Base-by-base conservation (phyloP, 169 alveolate species). In the Eimeria praecox region DNA sequence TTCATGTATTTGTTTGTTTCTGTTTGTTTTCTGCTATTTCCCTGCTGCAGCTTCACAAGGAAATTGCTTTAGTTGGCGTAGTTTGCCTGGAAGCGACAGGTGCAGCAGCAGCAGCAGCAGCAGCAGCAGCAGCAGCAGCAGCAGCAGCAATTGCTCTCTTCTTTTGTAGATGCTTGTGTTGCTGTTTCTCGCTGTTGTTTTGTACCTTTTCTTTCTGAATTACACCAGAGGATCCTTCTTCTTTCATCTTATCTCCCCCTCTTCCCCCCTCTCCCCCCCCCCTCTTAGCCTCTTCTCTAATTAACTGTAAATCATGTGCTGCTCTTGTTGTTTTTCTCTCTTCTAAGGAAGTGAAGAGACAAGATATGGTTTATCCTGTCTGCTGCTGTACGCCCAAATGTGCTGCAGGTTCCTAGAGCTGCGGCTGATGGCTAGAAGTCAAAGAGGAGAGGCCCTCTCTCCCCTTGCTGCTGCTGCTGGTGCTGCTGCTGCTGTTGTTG, bases 401-500 rank as follows among this genome's bases (percentile, higher is more conserved):
- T 44, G 18, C 49, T 83, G 91, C 75, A 83, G 91, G 75, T 83
- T 83, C 49, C 75, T 83, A 20, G 91, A 83, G 91, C 77, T 83
- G 54, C 62, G 91, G 49, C 49, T 83, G 18, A 83, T 83, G 91
- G 91, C 91, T 9, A 3, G 52, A 49, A 83, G 91, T 56, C 71
- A 52, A 56, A n/a, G 52, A 54, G 91, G 38, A 52, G 49, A 83
- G n/a, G 52, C 33, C 24, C 89, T 14, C 9, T 10, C n/a, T 10
- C 56, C 66, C 6, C 8, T 49, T 78, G 44, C 69, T 46, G 89
- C 89, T 78, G 89, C 89, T 78, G 64, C 89, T 40, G 89, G 44
- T 78, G 33, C 85, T 38, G 52, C 56, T 38, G 85, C 54, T 73
- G 85, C 85, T 73, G n/a, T n/a, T n/a, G n/a, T n/a, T 6, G 85